phyloP scores from a whole-genome alignment of 1,139 yeast genomes.

The Yamadazyma atlantica region DNA sequence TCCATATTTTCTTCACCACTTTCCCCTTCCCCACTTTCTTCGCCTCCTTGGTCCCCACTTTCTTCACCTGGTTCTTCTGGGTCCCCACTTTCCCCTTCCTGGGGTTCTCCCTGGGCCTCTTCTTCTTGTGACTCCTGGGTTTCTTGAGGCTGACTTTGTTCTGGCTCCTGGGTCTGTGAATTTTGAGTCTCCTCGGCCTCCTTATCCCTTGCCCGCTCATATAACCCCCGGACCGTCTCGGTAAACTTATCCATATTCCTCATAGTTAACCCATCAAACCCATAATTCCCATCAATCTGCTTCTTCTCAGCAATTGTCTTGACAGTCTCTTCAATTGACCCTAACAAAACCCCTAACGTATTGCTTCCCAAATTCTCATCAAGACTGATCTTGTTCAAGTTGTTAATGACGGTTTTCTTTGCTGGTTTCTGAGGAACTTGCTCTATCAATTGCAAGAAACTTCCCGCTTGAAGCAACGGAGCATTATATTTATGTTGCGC shows the following conservation, averaged over 20 bases:
- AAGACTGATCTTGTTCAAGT: constrained; percentile 48
- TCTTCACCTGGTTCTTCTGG: constrained; percentile 1
- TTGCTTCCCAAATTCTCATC: constrained; percentile 30
- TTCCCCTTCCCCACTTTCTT: not conserved
- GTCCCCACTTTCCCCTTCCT: constrained; percentile 5
- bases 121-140: constrained; percentile 9
- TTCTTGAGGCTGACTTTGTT: not conserved
- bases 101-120: constrained; percentile 3
- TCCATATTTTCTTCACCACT: not conserved
- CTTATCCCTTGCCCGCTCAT: constrained; percentile 20
- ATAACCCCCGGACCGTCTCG: constrained; percentile 24
- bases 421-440: constrained; percentile 53
- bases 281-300: constrained; percentile 26
- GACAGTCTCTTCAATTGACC: constrained; percentile 36
- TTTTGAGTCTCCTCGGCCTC: not conserved
- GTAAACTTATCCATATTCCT: constrained; percentile 50
- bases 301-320: constrained; percentile 23
- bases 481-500: constrained; percentile 22
- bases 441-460: constrained; percentile 52
- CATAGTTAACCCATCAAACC: constrained; percentile 43
- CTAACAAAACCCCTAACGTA: constrained; percentile 31
- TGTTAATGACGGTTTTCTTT: constrained; percentile 55
- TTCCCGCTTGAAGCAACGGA: constrained; percentile 54
- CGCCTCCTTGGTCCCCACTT: constrained; percentile 1
- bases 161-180: constrained; percentile 6